A percentile compares a stretch with the other conserved stretches of the same genome.
phyloP scores from a whole-genome alignment of 805 yeast species.

The Metschnikowia dekortorum region DNA sequence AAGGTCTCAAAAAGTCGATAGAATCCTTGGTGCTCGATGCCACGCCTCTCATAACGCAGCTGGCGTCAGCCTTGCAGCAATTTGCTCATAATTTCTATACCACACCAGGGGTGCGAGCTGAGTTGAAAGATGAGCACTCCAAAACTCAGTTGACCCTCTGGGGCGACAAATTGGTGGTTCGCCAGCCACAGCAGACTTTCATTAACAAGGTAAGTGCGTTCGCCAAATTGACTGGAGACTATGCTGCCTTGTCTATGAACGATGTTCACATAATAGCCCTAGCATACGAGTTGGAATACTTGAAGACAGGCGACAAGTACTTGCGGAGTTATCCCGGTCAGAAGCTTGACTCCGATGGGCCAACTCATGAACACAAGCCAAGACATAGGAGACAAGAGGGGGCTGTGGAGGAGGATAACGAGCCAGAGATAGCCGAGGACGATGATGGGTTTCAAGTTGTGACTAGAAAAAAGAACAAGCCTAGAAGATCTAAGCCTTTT shows the following conservation, averaged over 20 bases:
- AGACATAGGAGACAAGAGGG: neutral
- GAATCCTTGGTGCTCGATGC: slow-evolving; percentile 60
- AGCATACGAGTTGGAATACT: slow-evolving; percentile 80
- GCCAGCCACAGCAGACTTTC: slow-evolving; percentile 70
- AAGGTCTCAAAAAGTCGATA: slow-evolving; percentile 7
- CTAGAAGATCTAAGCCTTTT: neutral
- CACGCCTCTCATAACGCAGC: slow-evolving; percentile 86
- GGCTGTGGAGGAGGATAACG: slow-evolving; percentile 5
- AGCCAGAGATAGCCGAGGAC: slow-evolving; percentile 11
- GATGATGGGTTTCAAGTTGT: slow-evolving; percentile 25
- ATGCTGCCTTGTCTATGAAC: slow-evolving; percentile 76
- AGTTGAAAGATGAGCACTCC: slow-evolving; percentile 81
- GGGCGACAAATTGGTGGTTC: slow-evolving; percentile 64
- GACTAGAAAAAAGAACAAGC: slow-evolving; percentile 11
- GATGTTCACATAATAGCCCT: slow-evolving; percentile 92
- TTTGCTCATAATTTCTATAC: slow-evolving; percentile 74
- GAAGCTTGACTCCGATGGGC: slow-evolving; percentile 26
- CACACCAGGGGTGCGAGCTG: slow-evolving; percentile 86
- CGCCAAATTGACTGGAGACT: slow-evolving; percentile 89
- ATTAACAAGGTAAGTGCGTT: slow-evolving; percentile 68
- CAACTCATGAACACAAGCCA: neutral
- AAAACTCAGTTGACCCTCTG: slow-evolving; percentile 75
- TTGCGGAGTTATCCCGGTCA: slow-evolving; percentile 74
- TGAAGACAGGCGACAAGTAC: slow-evolving; percentile 67
- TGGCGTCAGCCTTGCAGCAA: slow-evolving; percentile 66